phyloP scores from a whole-genome alignment of 2,329 filamentous ascomycete species.

The Diaporthe velutina region DNA sequence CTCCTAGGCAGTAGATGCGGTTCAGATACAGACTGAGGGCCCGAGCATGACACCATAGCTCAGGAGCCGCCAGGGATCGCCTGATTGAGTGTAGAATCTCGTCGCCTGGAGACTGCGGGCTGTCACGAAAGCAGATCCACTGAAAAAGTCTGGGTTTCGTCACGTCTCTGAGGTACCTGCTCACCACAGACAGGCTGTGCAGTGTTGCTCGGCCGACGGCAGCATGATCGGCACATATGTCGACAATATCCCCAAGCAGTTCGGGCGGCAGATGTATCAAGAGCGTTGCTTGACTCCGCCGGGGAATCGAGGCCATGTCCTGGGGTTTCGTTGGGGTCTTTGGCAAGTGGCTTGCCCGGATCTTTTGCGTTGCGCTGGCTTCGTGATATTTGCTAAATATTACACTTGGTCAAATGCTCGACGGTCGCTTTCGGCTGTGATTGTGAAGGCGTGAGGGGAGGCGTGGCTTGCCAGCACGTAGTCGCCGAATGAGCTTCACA shows the following conservation, averaged over 20 bases:
- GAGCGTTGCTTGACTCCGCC: background rate
- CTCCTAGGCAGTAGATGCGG: background rate
- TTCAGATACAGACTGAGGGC: background rate
- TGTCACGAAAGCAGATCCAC: background rate
- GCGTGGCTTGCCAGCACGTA: background rate
- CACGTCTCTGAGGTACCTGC: background rate
- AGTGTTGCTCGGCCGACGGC: background rate
- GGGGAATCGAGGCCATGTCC: background rate
- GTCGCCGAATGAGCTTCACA: background rate
- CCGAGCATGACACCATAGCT: background rate
- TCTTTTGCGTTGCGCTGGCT: background rate
- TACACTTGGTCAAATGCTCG: background rate
- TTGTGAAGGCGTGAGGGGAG: background rate
- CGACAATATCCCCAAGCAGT: background rate
- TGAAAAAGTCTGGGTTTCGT: accelerated
- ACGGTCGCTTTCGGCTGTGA: too few species aligned
- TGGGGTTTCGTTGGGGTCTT: accelerated
- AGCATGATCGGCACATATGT: background rate
- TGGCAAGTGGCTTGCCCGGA: accelerated
- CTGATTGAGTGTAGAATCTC: background rate
- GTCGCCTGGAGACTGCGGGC: background rate
- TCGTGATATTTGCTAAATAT: background rate
- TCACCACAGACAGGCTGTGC: background rate
- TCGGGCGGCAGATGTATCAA: background rate
- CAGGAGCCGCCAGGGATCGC: background rate